Conservation (phyloP, 768 basidiomycete genomes). For the Dacryopinax spathularia region DNA sequence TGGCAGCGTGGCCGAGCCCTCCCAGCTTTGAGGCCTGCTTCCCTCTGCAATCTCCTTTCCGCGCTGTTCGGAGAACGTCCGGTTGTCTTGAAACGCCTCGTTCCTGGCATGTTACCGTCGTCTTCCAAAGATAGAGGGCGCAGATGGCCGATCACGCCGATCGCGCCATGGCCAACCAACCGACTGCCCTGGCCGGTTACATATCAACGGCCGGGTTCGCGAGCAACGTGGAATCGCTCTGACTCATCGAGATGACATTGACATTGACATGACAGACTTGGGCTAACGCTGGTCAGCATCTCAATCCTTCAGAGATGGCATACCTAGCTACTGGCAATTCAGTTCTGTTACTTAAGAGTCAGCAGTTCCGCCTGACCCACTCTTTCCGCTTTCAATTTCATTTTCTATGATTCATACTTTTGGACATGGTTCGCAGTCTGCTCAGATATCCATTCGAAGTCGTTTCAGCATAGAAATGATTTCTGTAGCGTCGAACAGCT, state of each 20-base stretch:
- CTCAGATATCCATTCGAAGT: not conserved
- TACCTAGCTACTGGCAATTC: no score
- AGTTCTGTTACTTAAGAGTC: no score
- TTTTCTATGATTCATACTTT: no score
- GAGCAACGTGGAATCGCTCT: not conserved
- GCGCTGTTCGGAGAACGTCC: no score
- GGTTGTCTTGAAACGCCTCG: not conserved
- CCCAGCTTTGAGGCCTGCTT: no score
- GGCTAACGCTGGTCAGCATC: not conserved
- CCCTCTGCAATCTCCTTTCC: not conserved
- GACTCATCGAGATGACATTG: not conserved
- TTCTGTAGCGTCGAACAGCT: not conserved
- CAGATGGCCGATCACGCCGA: not conserved
- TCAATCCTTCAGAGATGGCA: no score
- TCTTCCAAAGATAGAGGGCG: not conserved
- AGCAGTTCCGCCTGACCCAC: no score
- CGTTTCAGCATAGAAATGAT: not conserved
- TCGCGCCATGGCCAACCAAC: not conserved
- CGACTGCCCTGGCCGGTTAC: not conserved
- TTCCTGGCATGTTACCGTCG: no score
- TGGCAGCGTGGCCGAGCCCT: no score
- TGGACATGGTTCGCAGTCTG: not conserved
- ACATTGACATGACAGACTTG: constrained; percentile 1
- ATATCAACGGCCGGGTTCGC: no score
- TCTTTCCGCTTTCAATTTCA: no score